Base-by-base conservation (phyloP, 2,329 filamentous ascomycete species). In the Alternaria sp. region DNA sequence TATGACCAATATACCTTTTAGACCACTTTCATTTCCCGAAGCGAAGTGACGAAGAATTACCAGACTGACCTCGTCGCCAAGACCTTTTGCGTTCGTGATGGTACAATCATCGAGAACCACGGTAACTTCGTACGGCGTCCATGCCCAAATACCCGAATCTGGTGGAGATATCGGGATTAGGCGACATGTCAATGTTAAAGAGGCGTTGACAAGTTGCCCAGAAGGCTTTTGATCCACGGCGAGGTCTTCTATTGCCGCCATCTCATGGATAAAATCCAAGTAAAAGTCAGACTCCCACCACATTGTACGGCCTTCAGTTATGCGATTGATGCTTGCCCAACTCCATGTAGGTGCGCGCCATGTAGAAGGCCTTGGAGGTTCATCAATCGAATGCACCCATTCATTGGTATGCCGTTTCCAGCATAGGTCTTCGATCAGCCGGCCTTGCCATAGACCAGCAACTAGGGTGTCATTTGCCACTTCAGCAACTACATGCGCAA, bases 321-420 rank as follows among this genome's bases (percentile, higher is more conserved):
- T 12, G 18, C n/a, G 20, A n/a, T 26, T 45, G 15, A 30, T 25
- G n/a, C 54, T 53, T 4, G 54, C 60, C 54, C 54, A 62, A 44
- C 70, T 60, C 37, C 41, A 67, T 26, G 14, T 61, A 28, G 59
- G 43, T 44, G 50, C 23, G 5, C 46, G 61, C 60, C 60, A 61
- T 2, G 4, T 51, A 25, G 7, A 4, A 11, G 46, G 46, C 9
- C 9, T 58, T 14, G 26, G 14, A 20, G 41, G 12, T 14, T 5
- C 46, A 5, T 41, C 23, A 3, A 14, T 11, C 15, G 15, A 1
- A 28, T 18, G 10, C 15, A n/a, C 7, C 10, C 10, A 9, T 7
- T 7, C 26, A 18, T 10, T 15, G n/a, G 2, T 14, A 5, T 5
- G 4, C 6, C 46, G 14, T 18, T n/a, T 8, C 63, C 60, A 68